Percentiles rank a stretch among this genome's conserved stretches.
Evolutionary conservation across 2,329 filamentous ascomycete genomes (phyloP).

Genomic region (Stachybotrys chartarum): DNA sequence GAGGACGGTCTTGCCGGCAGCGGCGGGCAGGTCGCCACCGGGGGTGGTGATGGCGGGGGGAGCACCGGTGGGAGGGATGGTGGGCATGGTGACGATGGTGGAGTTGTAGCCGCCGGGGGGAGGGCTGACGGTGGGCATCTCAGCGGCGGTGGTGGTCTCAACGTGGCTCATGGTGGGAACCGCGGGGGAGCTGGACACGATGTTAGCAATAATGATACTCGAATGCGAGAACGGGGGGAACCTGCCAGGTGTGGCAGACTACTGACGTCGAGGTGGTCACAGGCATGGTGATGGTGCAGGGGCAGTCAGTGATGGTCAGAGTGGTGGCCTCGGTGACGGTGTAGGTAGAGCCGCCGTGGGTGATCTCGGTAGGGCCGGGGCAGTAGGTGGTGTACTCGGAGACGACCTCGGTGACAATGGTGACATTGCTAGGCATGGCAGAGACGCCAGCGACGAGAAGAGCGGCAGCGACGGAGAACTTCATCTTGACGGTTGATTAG

Average conservation of each 20-base stretch:
- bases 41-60: slow-evolving; percentile 19
- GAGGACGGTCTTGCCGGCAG: slow-evolving; percentile 49
- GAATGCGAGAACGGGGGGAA: neutral
- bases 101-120: slow-evolving; percentile 28
- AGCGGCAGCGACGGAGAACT: slow-evolving; percentile 50
- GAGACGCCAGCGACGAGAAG: slow-evolving; percentile 45
- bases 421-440: slow-evolving; percentile 34
- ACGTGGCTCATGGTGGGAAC: neutral
- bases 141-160: slow-evolving; percentile 1
- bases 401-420: slow-evolving; percentile 59
- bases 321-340: slow-evolving; percentile 62
- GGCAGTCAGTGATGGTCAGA: slow-evolving; percentile 65
- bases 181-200: slow-evolving; percentile 6
- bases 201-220: neutral
- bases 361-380: slow-evolving; percentile 58
- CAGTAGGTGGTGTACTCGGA: slow-evolving; percentile 65
- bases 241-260: slow-evolving; percentile 48
- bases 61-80: slow-evolving; percentile 9
- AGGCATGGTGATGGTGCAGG: slow-evolving; percentile 59
- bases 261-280: slow-evolving; percentile 45
- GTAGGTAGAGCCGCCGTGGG: slow-evolving; percentile 60
- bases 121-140: slow-evolving; percentile 14
- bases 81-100: slow-evolving; percentile 15
- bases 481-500: slow-evolving; percentile 53
- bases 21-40: slow-evolving; percentile 31